Conservation (phyloP, 1,139 yeast genomes). For the Debaryomyces sp. region DNA sequence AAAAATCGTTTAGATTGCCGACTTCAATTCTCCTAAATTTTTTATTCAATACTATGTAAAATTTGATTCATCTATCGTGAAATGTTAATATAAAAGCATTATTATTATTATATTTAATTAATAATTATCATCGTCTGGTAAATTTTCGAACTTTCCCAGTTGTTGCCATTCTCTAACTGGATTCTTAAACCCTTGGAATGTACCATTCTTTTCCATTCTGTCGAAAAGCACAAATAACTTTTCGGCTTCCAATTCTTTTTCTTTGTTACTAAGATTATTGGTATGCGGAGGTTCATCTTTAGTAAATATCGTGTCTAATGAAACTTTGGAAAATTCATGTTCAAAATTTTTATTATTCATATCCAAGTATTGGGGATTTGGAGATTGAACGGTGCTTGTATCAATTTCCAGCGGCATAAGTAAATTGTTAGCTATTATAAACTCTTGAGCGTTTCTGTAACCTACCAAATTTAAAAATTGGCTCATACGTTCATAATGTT, state of each 20-base stretch:
- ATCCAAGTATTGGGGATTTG: conserved; percentile 13
- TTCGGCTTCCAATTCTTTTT: conserved; percentile 57
- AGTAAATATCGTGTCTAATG: conserved; percentile 87
- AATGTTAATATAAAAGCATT: background rate
- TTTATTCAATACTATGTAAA: background rate
- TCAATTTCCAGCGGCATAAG: conserved; percentile 20
- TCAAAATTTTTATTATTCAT: conserved; percentile 44
- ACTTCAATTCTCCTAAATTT: background rate
- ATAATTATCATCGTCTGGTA: conserved; percentile 8
- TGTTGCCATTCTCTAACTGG: conserved; percentile 43
- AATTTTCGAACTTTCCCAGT: conserved; percentile 33
- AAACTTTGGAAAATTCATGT: conserved; percentile 94
- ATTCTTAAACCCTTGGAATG: conserved; percentile 45
- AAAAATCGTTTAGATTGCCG: background rate
- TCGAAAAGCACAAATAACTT: conserved; percentile 52
- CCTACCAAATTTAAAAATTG: conserved; percentile 29
- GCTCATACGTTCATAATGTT: conserved; percentile 11
- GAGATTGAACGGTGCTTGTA: conserved; percentile 17
- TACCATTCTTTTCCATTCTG: conserved; percentile 48
- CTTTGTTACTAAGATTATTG: conserved; percentile 44
- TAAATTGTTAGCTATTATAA: conserved; percentile 18
- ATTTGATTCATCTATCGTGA: background rate
- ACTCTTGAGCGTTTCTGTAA: conserved; percentile 20
- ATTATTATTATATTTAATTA: background rate
- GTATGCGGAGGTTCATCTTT: conserved; percentile 75